Conservation (phyloP, 306 rosid species). For the Crataegus laevigata region DNA sequence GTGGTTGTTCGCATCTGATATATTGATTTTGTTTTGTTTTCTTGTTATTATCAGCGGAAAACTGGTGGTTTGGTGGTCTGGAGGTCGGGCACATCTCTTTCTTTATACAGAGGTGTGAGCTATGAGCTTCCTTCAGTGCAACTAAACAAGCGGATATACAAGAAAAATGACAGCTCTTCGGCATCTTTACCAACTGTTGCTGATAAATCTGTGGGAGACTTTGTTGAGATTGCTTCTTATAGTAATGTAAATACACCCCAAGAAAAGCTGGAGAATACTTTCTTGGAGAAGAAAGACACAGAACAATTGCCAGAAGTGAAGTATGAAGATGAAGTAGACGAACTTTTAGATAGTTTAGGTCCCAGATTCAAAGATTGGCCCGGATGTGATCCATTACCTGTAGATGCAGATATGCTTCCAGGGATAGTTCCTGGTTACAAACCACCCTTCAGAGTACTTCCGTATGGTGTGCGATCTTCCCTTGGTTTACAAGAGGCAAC, state of each 20-base stretch:
- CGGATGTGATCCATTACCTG: conserved; percentile 82
- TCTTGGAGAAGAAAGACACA: conserved; percentile 26
- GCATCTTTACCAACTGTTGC: conserved; percentile 26
- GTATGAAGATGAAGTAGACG: conserved; percentile 78
- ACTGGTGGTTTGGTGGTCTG: conserved; percentile 96
- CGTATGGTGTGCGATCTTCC: conserved; percentile 71
- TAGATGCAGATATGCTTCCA: conserved; percentile 86
- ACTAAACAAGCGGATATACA: conserved; percentile 42
- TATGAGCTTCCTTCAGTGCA: conserved; percentile 63
- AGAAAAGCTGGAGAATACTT: conserved; percentile 30
- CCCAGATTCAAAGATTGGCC: conserved; percentile 91
- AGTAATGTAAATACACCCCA: conserved; percentile 13
- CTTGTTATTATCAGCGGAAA: conserved; percentile 58
- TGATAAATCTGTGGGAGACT: conserved; percentile 10
- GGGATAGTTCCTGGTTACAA: conserved; percentile 62
- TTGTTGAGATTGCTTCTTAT: conserved; percentile 33
- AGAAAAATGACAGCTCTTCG: conserved; percentile 33
- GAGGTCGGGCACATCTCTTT: conserved; percentile 94
- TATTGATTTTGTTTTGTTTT: not conserved
- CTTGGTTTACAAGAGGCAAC: conserved; percentile 81
- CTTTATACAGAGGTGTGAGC: conserved; percentile 93
- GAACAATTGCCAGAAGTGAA: conserved; percentile 35
- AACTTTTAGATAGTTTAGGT: conserved; percentile 68
- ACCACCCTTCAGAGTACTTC: conserved; percentile 94
- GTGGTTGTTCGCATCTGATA: not conserved